Evolutionary conservation across 352 stramenopile genomes (phyloP), one percentile per base, ranked within the genome.

Genomic region (Globisporangium okanoganense): DNA sequence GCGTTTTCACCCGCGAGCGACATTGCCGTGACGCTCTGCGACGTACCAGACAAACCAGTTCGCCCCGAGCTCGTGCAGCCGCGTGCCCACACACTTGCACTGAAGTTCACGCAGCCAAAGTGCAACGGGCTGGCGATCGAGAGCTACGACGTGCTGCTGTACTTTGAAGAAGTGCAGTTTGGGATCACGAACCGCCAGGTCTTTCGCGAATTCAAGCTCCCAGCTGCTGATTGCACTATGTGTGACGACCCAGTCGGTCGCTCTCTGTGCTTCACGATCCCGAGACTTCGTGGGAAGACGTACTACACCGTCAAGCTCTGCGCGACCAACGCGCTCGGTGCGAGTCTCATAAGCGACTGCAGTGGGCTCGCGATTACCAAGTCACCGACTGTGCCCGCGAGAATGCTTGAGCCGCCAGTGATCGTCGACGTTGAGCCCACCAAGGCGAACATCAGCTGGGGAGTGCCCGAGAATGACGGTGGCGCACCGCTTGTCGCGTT

Each of bases 161-260:
- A 76, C 56, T 58, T 14, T 9, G 73, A 90, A 60, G 79, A 90
- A 38, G 64, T 70, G 24, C 73, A 88, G 50, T 88, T 87, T 60
- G 79, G 80, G 8, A 72, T 92, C 27, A 60, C 62, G 3, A 73
- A 75, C 16, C 76, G 77, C 12, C 62, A 62, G 3, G n/a, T 89
- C 8, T 66, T 66, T 4, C 77, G 75, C 0, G 69, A 85, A 25
- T 60, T 86, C 25, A 57, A 50, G 14, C 24, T 85, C 9, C 1
- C 16, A 5, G 52, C 69, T 1, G 29, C 55, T 0, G 63, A 87
- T 29, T 62, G 76, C 29, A 43, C 67, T 20, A n/a, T n/a, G n/a
- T n/a, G n/a, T n/a, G n/a, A n/a, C n/a, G 38, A 31, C n/a, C 20
- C 3, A 40, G 7, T 18, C 4, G 33, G 18, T 25, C 9, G 1